Conservation (phyloP, 164 flowering plant genomes). For the Vitis rupestris region DNA sequence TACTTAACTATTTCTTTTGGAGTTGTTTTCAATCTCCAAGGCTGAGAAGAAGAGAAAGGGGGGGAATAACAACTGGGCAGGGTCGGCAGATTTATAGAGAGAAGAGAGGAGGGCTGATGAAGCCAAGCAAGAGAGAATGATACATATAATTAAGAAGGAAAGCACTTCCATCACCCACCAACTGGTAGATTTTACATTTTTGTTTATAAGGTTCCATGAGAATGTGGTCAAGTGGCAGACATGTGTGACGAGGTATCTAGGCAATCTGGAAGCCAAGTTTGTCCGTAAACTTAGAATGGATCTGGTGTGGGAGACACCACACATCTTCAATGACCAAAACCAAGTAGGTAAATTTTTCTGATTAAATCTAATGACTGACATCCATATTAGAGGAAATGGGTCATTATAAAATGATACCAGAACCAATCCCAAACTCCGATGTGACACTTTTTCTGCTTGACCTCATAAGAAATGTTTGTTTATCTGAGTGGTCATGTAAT, state of each 20-base stretch:
- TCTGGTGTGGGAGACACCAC: not conserved
- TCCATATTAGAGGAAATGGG: no score
- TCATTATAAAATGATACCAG: no score
- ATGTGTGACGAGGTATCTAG: not conserved
- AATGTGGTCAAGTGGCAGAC: constrained; percentile 9
- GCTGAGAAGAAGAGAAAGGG: constrained; percentile 9
- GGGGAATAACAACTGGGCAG: constrained; percentile 15
- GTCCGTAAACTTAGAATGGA: not conserved
- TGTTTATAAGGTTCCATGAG: not conserved
- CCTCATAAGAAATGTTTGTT: no score
- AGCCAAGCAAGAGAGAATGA: not conserved
- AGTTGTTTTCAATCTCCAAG: constrained; percentile 22
- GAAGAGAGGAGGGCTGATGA: not conserved
- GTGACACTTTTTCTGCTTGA: no score
- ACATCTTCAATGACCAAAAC: no score
- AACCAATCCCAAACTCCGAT: no score
- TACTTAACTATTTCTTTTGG: constrained; percentile 26
- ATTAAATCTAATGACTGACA: no score
- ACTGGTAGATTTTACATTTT: not conserved
- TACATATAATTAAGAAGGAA: not conserved
- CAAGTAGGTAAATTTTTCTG: no score
- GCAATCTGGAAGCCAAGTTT: constrained; percentile 4
- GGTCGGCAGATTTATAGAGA: constrained; percentile 31
- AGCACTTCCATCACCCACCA: constrained; percentile 1
- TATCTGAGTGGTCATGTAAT: no score